phyloP scores from a whole-genome alignment of 352 stramenopile species.

The Phytophthora megakarya region DNA sequence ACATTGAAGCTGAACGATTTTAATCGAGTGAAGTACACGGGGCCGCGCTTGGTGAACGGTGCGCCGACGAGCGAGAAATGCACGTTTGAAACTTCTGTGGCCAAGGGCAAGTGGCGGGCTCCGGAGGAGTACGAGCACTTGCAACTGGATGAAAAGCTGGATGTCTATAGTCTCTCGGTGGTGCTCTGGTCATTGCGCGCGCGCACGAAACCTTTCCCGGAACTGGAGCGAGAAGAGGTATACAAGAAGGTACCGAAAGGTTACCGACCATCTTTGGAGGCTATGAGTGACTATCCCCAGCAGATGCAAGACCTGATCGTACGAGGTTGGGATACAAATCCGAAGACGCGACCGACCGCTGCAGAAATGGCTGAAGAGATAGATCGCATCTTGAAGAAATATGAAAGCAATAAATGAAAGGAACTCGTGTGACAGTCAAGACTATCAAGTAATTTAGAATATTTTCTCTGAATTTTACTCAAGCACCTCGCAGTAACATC shows the following conservation, averaged over 20 bases:
- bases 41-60: constrained; percentile 43
- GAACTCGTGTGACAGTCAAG: no score
- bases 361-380: constrained; percentile 56
- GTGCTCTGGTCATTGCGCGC: constrained; percentile 68
- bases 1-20: constrained; percentile 81
- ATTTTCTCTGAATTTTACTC: constrained; percentile 20
- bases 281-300: constrained; percentile 63
- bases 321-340: constrained; percentile 55
- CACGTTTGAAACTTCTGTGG: constrained; percentile 60
- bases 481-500: constrained; percentile 20
- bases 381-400: constrained; percentile 50
- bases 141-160: constrained; percentile 60
- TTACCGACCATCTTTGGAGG: constrained; percentile 44
- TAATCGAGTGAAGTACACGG: constrained; percentile 79
- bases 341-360: constrained; percentile 52
- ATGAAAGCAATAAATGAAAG: constrained; percentile 27
- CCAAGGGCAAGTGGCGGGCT: constrained; percentile 81
- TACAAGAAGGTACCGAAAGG: constrained; percentile 60
- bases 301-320: constrained; percentile 73
- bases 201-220: constrained; percentile 50
- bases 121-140: constrained; percentile 68
- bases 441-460: no score
- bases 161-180: constrained; percentile 74
- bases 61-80: constrained; percentile 50
- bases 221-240: constrained; percentile 52